phyloP scores from a whole-genome alignment of 176 grass and related monocot species.

The Lolium perenne region DNA sequence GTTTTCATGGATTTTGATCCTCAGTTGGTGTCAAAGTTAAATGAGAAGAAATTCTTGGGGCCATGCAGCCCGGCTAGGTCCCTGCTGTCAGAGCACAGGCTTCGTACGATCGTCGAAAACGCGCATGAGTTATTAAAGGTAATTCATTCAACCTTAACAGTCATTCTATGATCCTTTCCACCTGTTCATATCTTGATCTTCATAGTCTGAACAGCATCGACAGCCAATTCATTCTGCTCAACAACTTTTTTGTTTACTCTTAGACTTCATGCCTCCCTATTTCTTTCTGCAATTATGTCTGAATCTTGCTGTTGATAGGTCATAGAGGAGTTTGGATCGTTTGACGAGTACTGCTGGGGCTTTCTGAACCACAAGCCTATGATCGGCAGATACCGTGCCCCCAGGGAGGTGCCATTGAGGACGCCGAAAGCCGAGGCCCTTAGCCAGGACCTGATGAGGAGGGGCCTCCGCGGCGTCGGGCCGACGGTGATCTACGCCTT shows the following conservation, averaged over 20 bases:
- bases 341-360: constrained; percentile 88
- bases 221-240: constrained; percentile 9
- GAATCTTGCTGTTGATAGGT: constrained; percentile 62
- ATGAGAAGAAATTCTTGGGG: constrained; percentile 77
- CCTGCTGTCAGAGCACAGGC: constrained; percentile 78
- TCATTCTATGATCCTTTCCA: background rate
- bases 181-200: constrained; percentile 35
- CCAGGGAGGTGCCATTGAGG: constrained; percentile 82
- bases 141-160: background rate
- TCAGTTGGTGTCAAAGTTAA: constrained; percentile 68
- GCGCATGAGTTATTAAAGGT: constrained; percentile 91
- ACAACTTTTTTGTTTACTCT: background rate
- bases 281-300: constrained; percentile 20
- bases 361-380: constrained; percentile 76
- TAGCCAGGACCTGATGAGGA: constrained; percentile 82
- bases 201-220: constrained; percentile 17
- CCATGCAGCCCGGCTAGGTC: constrained; percentile 65
- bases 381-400: constrained; percentile 63
- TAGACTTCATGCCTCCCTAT: constrained; percentile 12
- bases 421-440: constrained; percentile 83
- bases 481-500: constrained; percentile 94
- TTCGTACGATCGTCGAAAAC: constrained; percentile 80
- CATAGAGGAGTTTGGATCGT: constrained; percentile 90
- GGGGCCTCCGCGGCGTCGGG: constrained; percentile 84
- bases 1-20: constrained; percentile 95